These are phyloP conservation scores for Crucibulum laeve DNA, from an alignment of 768 basidiomycete genomes.

Conservation along the genomic window DNA sequence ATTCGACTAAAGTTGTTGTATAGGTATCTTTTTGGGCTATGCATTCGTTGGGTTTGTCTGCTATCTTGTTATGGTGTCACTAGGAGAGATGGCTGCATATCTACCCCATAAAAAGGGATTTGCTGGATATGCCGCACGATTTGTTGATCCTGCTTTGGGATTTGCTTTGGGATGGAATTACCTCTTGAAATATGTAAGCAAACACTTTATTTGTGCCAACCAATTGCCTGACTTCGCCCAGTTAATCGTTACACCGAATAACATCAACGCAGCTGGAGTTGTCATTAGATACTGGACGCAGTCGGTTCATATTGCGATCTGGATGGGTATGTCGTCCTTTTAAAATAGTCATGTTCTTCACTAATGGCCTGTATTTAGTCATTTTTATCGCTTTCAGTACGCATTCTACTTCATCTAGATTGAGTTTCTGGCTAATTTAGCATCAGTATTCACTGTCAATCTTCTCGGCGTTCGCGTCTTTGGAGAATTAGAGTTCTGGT, in stretches of 20 bases:
- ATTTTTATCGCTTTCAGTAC: constrained; percentile 57
- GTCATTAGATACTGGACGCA: constrained; percentile 46
- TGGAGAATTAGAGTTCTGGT: constrained; percentile 74
- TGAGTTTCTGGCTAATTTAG: background rate
- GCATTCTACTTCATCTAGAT: constrained; percentile 7
- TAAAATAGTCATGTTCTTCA: background rate
- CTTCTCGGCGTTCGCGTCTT: constrained; percentile 62
- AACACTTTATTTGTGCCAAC: background rate
- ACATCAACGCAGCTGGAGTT: constrained; percentile 58
- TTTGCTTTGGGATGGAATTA: constrained; percentile 69
- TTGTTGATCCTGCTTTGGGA: constrained; percentile 64
- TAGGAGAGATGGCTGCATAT: constrained; percentile 49
- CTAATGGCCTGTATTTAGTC: constrained; percentile 22
- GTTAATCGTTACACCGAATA: constrained; percentile 62
- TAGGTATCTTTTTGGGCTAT: constrained; percentile 32
- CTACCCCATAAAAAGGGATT: constrained; percentile 60
- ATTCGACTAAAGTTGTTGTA: background rate
- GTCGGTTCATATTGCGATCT: constrained; percentile 41
- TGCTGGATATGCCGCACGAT: constrained; percentile 58
- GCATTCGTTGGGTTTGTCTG: constrained; percentile 52
- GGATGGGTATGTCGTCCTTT: constrained; percentile 45
- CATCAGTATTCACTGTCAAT: constrained; percentile 49
- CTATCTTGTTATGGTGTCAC: constrained; percentile 55
- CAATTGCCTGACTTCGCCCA: constrained; percentile 18
- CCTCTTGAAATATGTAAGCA: constrained; percentile 47